Evolutionary conservation across 352 stramenopile species (phyloP), one percentile per base, ranked within the genome.

Genomic region (Phytopythium mirpurense): DNA sequence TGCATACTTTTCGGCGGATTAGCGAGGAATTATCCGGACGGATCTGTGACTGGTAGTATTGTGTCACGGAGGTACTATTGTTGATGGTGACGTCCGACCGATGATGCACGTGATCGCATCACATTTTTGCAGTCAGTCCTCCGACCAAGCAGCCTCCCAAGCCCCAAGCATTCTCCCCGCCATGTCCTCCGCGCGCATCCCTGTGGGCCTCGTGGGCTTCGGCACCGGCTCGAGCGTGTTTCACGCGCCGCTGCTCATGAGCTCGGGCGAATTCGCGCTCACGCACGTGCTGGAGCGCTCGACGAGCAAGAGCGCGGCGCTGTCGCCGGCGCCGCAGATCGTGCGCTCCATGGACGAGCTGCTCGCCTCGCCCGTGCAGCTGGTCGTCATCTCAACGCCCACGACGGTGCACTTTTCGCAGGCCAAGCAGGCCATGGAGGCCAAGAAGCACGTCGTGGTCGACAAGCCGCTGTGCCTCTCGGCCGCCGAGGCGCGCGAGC

Each of bases 231-330:
- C 77, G 37, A 84, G 67, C 65, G 74, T 87, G 40, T 90, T 90
- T 67, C 80, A 90, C 55, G 72, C 77, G 48, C 80, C 80, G 31
- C 61, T 90, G 56, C 65, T 90, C 47, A 57, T 78, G 56, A 86
- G 74, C 59, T 77, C 66, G 15, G 67, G 64, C 31, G 63, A 70
- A 42, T 88, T 88, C 53, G 62, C 64, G n/a, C 70, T 90, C 67
- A 88, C 80, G 47, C 80, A 90, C 51, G 80, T 90, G 54, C 60
- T 90, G 40, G 80, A 90, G 59, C 80, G 80, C 51, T 86, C 77
- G 24, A 83, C 70, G 47, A 74, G 31, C 62, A 86, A 83, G 65
- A 90, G 80, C 60, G 57, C 62, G 35, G 52, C 40, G 56, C 64
- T 88, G 23, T 53, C 59, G 29, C 77, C 79, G 2, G 38, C 56